A percentile compares a stretch with the other conserved stretches of the same genome.
Evolutionary conservation across 176 grass and related monocot genomes (phyloP).

Genomic region (Phyllostachys edulis): DNA sequence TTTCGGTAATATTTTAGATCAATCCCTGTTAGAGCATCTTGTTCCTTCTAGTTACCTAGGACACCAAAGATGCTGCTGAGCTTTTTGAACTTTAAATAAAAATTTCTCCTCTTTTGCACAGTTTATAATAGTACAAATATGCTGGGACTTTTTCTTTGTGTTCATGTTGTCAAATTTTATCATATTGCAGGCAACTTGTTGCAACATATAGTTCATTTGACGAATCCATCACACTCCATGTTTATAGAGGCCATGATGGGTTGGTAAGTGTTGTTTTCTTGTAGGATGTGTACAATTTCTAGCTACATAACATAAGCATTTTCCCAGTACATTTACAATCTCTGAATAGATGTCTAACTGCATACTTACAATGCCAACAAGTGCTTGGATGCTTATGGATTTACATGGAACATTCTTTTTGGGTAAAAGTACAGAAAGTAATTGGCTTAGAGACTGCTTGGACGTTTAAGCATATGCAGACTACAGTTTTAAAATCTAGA

Average conservation of each 20-base stretch:
- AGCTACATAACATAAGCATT: not conserved
- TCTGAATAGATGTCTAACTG: not conserved
- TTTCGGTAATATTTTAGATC: conserved; percentile 49
- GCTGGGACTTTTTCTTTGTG: not conserved
- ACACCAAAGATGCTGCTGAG: not conserved
- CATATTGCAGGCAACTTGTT: conserved; percentile 58
- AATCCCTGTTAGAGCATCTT: not conserved
- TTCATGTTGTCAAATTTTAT: conserved; percentile 1
- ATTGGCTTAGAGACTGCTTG: not conserved
- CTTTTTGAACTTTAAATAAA: not conserved
- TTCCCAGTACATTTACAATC: not conserved
- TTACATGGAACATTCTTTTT: not conserved
- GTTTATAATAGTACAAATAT: not conserved
- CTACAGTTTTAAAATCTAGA: not conserved
- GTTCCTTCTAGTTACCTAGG: not conserved
- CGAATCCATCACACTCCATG: conserved; percentile 69
- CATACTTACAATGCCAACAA: not conserved
- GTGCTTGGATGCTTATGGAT: not conserved
- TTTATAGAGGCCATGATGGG: conserved; percentile 77
- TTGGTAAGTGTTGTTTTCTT: conserved; percentile 53
- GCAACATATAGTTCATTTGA: conserved; percentile 51
- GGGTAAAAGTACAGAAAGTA: not conserved
- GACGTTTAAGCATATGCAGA: not conserved
- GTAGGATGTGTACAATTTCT: not conserved
- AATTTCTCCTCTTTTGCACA: not conserved